Percentiles rank a stretch among this genome's conserved stretches.
Evolutionary conservation across 495 filamentous ascomycete species (phyloP).

Genomic region (Aspergillus coremiiformis): DNA sequence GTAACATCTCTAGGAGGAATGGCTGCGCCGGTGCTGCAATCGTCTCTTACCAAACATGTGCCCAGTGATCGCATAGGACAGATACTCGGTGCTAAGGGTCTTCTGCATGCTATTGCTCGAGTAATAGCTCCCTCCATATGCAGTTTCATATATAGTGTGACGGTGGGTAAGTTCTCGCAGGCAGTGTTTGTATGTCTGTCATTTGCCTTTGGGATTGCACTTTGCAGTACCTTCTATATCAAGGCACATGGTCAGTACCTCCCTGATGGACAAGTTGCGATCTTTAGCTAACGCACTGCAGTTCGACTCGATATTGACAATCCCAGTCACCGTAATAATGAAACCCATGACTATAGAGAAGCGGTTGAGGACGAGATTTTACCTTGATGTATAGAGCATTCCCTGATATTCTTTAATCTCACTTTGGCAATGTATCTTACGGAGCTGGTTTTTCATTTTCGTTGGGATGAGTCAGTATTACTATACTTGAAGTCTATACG

Average conservation of each 20-base stretch:
- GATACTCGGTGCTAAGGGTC: slow-evolving; percentile 75
- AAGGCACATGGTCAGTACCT: slow-evolving; percentile 58
- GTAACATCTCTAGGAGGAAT: slow-evolving; percentile 74
- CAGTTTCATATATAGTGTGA: slow-evolving; percentile 75
- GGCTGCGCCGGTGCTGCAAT: slow-evolving; percentile 73
- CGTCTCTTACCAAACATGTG: slow-evolving; percentile 82
- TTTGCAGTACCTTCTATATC: slow-evolving; percentile 60
- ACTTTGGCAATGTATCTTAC: too few species aligned
- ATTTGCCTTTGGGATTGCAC: slow-evolving; percentile 56
- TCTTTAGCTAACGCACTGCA: neutral
- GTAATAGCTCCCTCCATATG: slow-evolving; percentile 74
- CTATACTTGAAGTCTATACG: too few species aligned
- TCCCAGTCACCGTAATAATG: neutral
- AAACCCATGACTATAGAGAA: neutral
- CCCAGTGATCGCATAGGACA: slow-evolving; percentile 73
- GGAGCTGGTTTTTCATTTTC: too few species aligned
- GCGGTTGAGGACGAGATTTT: neutral
- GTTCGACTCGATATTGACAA: neutral
- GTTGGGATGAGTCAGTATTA: too few species aligned
- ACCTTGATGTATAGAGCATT: neutral
- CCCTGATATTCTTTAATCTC: too few species aligned
- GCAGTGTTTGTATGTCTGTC: slow-evolving; percentile 73
- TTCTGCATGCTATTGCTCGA: slow-evolving; percentile 75
- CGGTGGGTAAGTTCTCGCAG: slow-evolving; percentile 69
- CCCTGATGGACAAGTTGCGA: neutral